Evolutionary conservation across 208 protist genomes (phyloP), one percentile per base, ranked within the genome.

Genomic region (Trypanosoma theileri): DNA sequence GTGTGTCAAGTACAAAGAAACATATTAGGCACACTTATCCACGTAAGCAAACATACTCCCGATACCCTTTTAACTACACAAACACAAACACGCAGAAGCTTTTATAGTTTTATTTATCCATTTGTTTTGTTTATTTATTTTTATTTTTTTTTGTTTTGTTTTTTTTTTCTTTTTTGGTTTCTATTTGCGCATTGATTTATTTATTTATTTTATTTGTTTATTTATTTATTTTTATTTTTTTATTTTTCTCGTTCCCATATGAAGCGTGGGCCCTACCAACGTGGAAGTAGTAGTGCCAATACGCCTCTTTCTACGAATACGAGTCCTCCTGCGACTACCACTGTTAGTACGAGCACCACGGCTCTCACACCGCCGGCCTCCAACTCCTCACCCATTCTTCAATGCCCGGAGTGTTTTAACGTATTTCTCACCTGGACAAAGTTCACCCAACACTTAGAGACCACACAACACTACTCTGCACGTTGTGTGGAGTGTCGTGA

Each of bases 341-440:
- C n/a, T n/a, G n/a, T n/a, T n/a, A n/a, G n/a, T n/a, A n/a, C n/a
- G n/a, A n/a, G n/a, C n/a, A n/a, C n/a, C n/a, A n/a, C n/a, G n/a
- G n/a, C n/a, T n/a, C n/a, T n/a, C n/a, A n/a, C n/a, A n/a, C n/a
- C n/a, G n/a, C n/a, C n/a, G n/a, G n/a, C n/a, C n/a, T n/a, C n/a
- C n/a, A 6, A 35, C 28, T 35, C 28, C 28, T 8, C 6, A 8
- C 28, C 28, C 4, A 35, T 1, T 35, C 88, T 88, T 69, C 88
- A 78, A 24, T 94, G 88, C 65, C 81, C 84, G 69, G 73, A 81
- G 61, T 94, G 88, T 61, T 62, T 85, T 21, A 80, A 79, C 56
- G 61, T 54, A 28, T 82, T 87, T 53, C 53, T 42, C n/a, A 87
- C 82, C 7, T 91, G 88, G 85, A 88, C 88, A 6, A 74, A 85